A percentile compares a stretch with the other conserved stretches of the same genome.
Conservation (phyloP, 805 yeast genomes). For the Allodekkera sacchari region DNA sequence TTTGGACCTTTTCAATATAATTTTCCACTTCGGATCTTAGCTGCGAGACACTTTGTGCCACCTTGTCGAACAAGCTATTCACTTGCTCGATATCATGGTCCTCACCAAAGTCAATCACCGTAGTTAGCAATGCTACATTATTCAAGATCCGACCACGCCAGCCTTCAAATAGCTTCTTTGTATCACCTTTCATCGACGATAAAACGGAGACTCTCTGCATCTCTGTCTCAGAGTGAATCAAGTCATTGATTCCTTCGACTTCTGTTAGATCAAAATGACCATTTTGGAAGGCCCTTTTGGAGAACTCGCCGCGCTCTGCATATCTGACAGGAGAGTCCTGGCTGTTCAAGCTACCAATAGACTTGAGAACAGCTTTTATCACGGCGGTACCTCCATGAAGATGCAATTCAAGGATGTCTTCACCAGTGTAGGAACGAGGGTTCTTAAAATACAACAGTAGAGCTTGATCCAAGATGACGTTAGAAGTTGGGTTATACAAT, state of each 20-base stretch:
- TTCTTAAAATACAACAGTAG: conserved; percentile 57
- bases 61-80: conserved; percentile 41
- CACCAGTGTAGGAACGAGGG: conserved; percentile 88
- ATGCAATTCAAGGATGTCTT: conserved; percentile 83
- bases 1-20: conserved; percentile 38
- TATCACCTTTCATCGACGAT: conserved; percentile 62
- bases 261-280: conserved; percentile 81
- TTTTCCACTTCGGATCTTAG: conserved; percentile 38
- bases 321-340: conserved; percentile 47
- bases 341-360: conserved; percentile 48
- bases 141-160: conserved; percentile 68
- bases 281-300: conserved; percentile 77
- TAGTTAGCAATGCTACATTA: conserved; percentile 69
- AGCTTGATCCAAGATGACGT: conserved; percentile 63
- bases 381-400: conserved; percentile 92
- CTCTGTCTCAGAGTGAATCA: conserved; percentile 93
- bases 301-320: conserved; percentile 93
- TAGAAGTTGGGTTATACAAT: conserved; percentile 35
- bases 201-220: conserved; percentile 72
- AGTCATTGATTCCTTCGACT: conserved; percentile 80
- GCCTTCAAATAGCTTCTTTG: conserved; percentile 38
- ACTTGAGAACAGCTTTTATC: conserved; percentile 53
- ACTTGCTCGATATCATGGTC: conserved; percentile 77
- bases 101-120: conserved; percentile 91
- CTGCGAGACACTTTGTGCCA: conserved; percentile 31